Conservation (phyloP, 2,329 filamentous ascomycete species). For the Purpureocillium lavendulum region DNA sequence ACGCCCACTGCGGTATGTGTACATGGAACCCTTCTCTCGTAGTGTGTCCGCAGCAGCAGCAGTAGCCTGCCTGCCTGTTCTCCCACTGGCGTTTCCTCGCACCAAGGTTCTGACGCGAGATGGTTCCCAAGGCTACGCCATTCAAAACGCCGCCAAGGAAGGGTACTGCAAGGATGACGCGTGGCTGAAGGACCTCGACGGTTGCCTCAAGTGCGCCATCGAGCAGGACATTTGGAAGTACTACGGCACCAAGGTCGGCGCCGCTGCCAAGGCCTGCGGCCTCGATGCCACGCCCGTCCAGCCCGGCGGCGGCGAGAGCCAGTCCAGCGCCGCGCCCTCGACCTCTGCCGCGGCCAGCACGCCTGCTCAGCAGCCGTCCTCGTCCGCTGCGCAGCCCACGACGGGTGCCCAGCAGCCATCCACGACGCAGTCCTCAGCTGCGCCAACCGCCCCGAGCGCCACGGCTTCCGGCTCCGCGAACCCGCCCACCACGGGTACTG, state of each 20-base stretch:
- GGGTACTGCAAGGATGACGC: constrained; percentile 23
- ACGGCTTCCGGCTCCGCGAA: neutral
- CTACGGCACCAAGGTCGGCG: constrained; percentile 28
- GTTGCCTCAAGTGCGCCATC: constrained; percentile 35
- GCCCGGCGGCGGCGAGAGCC: constrained; percentile 5
- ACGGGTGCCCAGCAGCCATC: neutral
- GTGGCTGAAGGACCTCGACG: constrained; percentile 32
- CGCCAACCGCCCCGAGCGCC: constrained; percentile 3
- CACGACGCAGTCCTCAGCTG: neutral
- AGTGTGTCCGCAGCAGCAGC: too few relatives aligned
- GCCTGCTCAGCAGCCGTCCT: constrained; percentile 2
- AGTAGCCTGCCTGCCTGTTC: too few relatives aligned
- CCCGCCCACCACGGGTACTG: neutral
- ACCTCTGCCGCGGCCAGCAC: constrained; percentile 6
- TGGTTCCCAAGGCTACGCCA: constrained; percentile 17
- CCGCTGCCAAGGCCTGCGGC: constrained; percentile 27
- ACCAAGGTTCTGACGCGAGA: too few relatives aligned
- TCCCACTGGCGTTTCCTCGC: too few relatives aligned
- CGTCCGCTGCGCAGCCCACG: neutral
- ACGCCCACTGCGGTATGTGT: constrained; percentile 41
- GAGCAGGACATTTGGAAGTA: constrained; percentile 34
- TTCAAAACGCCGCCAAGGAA: constrained; percentile 13
- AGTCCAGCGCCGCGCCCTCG: constrained; percentile 5
- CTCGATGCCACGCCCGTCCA: constrained; percentile 13
- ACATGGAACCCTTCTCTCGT: too few relatives aligned